Evolutionary conservation across 2,329 filamentous ascomycete genomes (phyloP).

Genomic region (Fusarium nisikadoi): DNA sequence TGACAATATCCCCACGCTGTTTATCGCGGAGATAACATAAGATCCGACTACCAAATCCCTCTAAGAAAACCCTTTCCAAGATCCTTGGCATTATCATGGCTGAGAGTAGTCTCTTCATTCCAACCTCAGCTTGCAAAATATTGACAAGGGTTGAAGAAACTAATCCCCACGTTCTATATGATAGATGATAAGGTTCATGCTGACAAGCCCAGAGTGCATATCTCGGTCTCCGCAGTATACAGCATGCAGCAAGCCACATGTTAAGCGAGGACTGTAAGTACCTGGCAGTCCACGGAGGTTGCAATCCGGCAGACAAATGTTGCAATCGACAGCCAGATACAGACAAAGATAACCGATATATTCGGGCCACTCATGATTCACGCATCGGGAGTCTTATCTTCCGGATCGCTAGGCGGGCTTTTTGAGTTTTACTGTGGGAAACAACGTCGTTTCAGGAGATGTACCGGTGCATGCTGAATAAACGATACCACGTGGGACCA

Average conservation of each 20-base stretch:
- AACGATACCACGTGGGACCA: neutral
- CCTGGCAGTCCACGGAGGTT: neutral
- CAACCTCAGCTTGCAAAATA: neutral
- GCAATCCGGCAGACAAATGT: neutral
- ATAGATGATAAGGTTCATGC: neutral
- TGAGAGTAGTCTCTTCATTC: neutral
- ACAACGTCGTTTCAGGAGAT: neutral
- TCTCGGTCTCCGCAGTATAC: neutral
- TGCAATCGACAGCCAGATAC: neutral
- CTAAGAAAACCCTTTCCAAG: neutral
- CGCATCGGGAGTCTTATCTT: neutral
- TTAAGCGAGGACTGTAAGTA: neutral
- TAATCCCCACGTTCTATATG: neutral
- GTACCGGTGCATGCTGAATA: neutral
- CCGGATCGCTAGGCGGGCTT: neutral
- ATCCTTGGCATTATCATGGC: neutral
- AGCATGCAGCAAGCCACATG: neutral
- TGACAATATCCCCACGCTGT: neutral
- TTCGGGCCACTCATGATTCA: neutral
- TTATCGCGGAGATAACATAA: neutral
- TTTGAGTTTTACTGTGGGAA: neutral
- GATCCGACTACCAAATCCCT: neutral
- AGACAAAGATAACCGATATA: neutral
- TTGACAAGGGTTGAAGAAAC: neutral
- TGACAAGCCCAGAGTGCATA: neutral